Base-by-base conservation (phyloP, 768 basidiomycete genomes). In the Termitomyces sp. region DNA sequence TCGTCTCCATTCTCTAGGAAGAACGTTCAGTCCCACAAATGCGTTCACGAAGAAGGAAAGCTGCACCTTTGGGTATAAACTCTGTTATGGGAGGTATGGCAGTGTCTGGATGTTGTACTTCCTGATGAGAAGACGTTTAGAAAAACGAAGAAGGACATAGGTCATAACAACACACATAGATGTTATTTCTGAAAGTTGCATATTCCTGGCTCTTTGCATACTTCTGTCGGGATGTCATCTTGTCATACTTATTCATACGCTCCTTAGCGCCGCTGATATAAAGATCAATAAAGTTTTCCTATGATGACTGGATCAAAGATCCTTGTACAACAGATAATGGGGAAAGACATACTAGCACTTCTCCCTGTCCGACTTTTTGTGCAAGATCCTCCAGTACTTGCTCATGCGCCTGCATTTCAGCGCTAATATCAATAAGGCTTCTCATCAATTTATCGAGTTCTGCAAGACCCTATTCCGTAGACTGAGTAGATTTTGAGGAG, bases 71-170 rank as follows among this genome's bases (percentile, higher is more conserved):
- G 4, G 83, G 79, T 28, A 94, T 81, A 56, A 91, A 78, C 26
- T 87, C 83, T 2, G 82, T 85, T 16, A 93, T 76, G 29, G 91
- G 91, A 31, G 91, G 92, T 77, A 94, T 90, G 3, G 83, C 77
- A 10, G 71, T 72, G 1, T 81, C 84, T 8, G 85, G 82, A 69
- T 92, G 74, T 62, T 81, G 77, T 0, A 81, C 81, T 67, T 92
- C 86, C 91, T 92, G 44, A 26, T 7, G 58, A n/a, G 57, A 58
- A 45, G 46, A 44, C 16, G 42, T 29, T 2, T 31, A 49, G 50
- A 13, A 20, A 54, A 46, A 18, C 5, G n/a, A 41, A 33, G 37
- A 47, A 41, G 31, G 20, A 31, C 41, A 46, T n/a, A 49, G 39
- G 1, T 31, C 12, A 28, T 20, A 5, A 15, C 62, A 5, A 15